A percentile compares a stretch with the other conserved stretches of the same genome.
phyloP scores from a whole-genome alignment of 768 basidiomycete species.

The Phylloporus sp. region DNA sequence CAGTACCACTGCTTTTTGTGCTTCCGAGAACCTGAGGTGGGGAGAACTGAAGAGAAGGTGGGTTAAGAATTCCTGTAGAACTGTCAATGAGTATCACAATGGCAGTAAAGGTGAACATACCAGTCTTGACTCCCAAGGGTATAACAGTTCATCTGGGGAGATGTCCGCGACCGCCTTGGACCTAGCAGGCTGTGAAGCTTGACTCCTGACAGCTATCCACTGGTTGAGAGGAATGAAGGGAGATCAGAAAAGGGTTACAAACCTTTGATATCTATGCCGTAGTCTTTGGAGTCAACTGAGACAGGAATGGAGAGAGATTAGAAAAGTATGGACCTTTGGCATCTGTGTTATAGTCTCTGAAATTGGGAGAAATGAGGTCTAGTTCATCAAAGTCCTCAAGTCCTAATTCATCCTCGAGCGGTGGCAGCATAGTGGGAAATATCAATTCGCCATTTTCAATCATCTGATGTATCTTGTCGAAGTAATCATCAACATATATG shows the following conservation, averaged over 20 bases:
- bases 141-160: constrained; percentile 1
- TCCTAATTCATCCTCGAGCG: constrained; percentile 6
- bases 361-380: background rate
- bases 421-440: background rate
- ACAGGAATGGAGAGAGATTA: no score
- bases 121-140: constrained; percentile 2
- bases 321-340: background rate
- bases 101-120: background rate
- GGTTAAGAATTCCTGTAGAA: constrained; percentile 29
- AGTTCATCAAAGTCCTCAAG: background rate
- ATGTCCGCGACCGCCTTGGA: background rate
- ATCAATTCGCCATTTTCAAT: background rate
- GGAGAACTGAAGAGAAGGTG: constrained; percentile 31
- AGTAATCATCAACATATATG: constrained; percentile 1
- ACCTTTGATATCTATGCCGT: constrained; percentile 4
- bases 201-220: background rate
- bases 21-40: constrained; percentile 24
- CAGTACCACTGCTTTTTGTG: constrained; percentile 27
- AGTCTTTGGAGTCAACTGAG: no score
- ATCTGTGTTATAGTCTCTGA: constrained; percentile 4
- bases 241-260: background rate
- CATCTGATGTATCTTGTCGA: constrained; percentile 2
- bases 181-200: background rate
- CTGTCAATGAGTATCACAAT: background rate
- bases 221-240: background rate